These are phyloP conservation scores for Cladorrhinum samala DNA, from an alignment of 495 filamentous ascomycete genomes.

Conservation along the genomic window DNA sequence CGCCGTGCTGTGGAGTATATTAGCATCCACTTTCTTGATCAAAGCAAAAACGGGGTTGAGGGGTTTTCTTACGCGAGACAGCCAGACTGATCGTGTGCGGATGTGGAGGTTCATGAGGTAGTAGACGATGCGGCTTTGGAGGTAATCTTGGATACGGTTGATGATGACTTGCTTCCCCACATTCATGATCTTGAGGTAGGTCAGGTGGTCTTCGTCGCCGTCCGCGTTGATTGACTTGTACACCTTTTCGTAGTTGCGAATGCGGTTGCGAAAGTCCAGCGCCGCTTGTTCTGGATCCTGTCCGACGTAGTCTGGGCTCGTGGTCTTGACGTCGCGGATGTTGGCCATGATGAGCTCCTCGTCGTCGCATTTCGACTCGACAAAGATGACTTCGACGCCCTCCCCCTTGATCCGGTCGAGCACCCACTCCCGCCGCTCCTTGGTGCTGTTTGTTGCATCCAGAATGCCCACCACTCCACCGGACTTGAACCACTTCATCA, in stretches of 20 bases:
- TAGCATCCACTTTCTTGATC: slow-evolving; percentile 5
- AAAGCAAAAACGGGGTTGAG: not conserved
- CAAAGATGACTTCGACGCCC: slow-evolving; percentile 84
- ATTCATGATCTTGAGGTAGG: slow-evolving; percentile 96
- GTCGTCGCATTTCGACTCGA: slow-evolving; percentile 93
- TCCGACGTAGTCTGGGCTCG: slow-evolving; percentile 87
- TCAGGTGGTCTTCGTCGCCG: slow-evolving; percentile 68
- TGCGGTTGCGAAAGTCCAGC: slow-evolving; percentile 85
- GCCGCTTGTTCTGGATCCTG: slow-evolving; percentile 90
- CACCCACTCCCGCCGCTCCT: slow-evolving; percentile 84
- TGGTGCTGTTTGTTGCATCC: slow-evolving; percentile 94
- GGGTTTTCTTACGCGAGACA: slow-evolving; percentile 68
- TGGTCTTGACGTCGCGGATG: slow-evolving; percentile 95
- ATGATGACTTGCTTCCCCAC: slow-evolving; percentile 93
- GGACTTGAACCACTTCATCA: slow-evolving; percentile 81
- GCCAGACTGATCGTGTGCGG: slow-evolving; percentile 93
- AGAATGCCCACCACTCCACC: slow-evolving; percentile 82
- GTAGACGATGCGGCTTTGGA: slow-evolving; percentile 93
- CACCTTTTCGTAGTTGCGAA: slow-evolving; percentile 92
- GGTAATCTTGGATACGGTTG: slow-evolving; percentile 93
- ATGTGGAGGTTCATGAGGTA: slow-evolving; percentile 99
- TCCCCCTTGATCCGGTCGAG: slow-evolving; percentile 63
- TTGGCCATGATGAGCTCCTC: slow-evolving; percentile 95
- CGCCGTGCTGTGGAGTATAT: slow-evolving; percentile 64
- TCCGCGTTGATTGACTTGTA: slow-evolving; percentile 84